Conservation (phyloP, 192 early-diverging fungal genomes). For the Coemansia sp. region DNA sequence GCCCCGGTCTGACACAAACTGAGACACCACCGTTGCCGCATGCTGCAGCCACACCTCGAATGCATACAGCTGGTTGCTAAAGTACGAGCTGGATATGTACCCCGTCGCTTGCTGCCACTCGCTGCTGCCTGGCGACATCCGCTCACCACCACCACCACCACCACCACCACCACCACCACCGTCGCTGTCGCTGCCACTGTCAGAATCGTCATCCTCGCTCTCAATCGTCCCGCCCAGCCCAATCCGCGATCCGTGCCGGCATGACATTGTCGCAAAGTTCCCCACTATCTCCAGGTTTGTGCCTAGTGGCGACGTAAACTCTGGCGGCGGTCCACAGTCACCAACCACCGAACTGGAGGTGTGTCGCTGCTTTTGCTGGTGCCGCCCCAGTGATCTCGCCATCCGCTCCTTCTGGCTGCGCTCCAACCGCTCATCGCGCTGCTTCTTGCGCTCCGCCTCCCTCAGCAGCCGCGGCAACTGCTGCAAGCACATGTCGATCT, state of each 20-base stretch:
- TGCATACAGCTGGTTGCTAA: constrained; percentile 93
- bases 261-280: constrained; percentile 21
- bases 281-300: constrained; percentile 38
- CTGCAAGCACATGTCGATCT: constrained; percentile 87
- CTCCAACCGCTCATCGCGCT: constrained; percentile 25
- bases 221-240: constrained; percentile 17
- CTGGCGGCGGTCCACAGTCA: not conserved
- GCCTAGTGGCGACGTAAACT: constrained; percentile 11
- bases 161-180: constrained; percentile 10
- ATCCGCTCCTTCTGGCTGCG: constrained; percentile 20
- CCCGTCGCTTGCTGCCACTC: constrained; percentile 11
- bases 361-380: not conserved
- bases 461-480: constrained; percentile 80
- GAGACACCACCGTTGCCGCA: constrained; percentile 71
- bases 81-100: constrained; percentile 75
- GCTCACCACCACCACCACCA: not conserved
- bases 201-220: constrained; percentile 12
- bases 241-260: constrained; percentile 18
- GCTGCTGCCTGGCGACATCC: not conserved
- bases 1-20: constrained; percentile 46
- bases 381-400: constrained; percentile 11
- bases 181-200: constrained; percentile 36
- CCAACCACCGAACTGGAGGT: no score
- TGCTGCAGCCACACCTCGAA: constrained; percentile 93
- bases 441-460: constrained; percentile 25